Base-by-base conservation (phyloP, 164 flowering plant species). In the Berberis thunbergii region DNA sequence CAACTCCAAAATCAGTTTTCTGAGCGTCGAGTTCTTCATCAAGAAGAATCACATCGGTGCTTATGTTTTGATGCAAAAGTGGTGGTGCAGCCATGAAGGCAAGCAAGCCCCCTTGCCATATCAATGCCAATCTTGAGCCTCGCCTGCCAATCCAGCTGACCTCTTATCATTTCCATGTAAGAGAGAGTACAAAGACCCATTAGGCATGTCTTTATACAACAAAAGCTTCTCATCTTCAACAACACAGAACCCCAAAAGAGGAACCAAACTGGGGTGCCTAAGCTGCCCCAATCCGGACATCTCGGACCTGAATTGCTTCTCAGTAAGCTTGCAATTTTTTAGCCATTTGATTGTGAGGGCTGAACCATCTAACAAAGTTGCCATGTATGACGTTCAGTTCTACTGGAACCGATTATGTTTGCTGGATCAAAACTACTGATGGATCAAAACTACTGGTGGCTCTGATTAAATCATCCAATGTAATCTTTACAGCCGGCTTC, bases 231-330 rank as follows among this genome's bases (percentile, higher is more conserved):
- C 94, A 43, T 81, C 81, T 63, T 72, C 82, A 54, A 79, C 88
- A 3, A 73, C 65, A 62, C 93, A 87, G 72, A 78, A 87, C 12
- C 93, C 93, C 63, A 87, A 64, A 13, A 87, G 67, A 0, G 93
- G 93, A 13, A 82, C 88, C 75, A 87, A 71, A 74, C 85, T 87
- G 7, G 88, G 93, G 60, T 87, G 93, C 70, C 89, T 81, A 7
- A 82, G 74, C 67, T 80, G 82, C 44, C 94, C 90, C 46, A 87
- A 72, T 57, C 80, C 68, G 55, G 75, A 76, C 83, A 85, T 80
- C 74, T 87, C 94, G 42, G 77, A 57, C 59, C 84, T 59, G 72
- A 87, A 87, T 45, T 83, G 83, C 70, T 80, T 84, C 68, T 85
- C 90, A n/a, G 73, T 69, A 41, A 82, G 72, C 69, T 72, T 72